Evolutionary conservation across 2,329 filamentous ascomycete genomes (phyloP).

Genomic region (Dothideomycetes sp.): DNA sequence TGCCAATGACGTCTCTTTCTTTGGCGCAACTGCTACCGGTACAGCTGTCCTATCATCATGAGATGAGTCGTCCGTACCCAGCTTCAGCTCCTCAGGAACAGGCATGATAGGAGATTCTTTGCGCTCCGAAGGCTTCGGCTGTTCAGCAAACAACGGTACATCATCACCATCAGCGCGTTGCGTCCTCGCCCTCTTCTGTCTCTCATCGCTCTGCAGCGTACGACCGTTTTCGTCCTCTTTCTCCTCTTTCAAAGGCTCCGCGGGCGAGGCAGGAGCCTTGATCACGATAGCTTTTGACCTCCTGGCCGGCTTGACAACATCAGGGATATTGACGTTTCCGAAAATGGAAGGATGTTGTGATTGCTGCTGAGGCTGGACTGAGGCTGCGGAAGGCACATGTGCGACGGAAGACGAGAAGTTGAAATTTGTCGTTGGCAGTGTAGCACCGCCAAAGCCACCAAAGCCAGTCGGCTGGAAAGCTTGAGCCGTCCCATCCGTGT

Average conservation of each 20-base stretch:
- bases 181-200: slow-evolving; percentile 62
- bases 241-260: slow-evolving; percentile 11
- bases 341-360: slow-evolving; percentile 27
- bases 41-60: no score
- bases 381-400: slow-evolving; percentile 17
- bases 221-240: slow-evolving; percentile 51
- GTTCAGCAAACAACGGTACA: slow-evolving; percentile 60
- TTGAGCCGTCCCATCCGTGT: slow-evolving; percentile 50
- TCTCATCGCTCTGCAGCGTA: slow-evolving; percentile 51
- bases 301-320: slow-evolving; percentile 55
- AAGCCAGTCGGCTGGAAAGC: slow-evolving; percentile 23
- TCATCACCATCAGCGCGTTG: slow-evolving; percentile 58
- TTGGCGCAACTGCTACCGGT: neutral
- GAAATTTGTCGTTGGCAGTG: slow-evolving; percentile 21
- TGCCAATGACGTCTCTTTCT: neutral
- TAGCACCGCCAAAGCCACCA: neutral
- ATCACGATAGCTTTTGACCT: slow-evolving; percentile 79
- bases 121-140: slow-evolving; percentile 11
- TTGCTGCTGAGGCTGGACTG: slow-evolving; percentile 12
- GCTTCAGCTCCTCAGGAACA: neutral
- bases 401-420: slow-evolving; percentile 22
- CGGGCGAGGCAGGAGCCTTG: slow-evolving; percentile 33
- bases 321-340: slow-evolving; percentile 46
- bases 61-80: neutral
- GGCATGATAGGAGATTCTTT: neutral